phyloP scores from a whole-genome alignment of 202 grass and related monocot genomes.

The Tripidium arundinaceum region DNA sequence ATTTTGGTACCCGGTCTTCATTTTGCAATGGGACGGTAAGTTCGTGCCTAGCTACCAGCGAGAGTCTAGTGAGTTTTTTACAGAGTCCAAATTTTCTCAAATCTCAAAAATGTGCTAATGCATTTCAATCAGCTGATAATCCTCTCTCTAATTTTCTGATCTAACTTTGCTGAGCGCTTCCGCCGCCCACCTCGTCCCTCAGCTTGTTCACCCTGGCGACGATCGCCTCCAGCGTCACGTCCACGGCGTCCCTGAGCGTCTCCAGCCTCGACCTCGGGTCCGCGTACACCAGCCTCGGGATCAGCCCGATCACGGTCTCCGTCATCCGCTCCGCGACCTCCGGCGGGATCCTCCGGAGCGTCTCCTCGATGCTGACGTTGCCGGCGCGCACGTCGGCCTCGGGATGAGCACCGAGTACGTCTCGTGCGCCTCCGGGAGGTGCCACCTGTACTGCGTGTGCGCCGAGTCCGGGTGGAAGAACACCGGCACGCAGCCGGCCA shows the following conservation, averaged over 20 bases:
- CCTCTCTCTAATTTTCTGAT: too few relatives aligned
- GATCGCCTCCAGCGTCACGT: slow-evolving; percentile 47
- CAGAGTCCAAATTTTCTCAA: too few relatives aligned
- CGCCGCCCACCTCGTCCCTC: slow-evolving; percentile 9
- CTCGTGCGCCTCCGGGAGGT: slow-evolving; percentile 45
- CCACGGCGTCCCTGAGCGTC: slow-evolving; percentile 51
- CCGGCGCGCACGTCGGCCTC: slow-evolving; percentile 46
- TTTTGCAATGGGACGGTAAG: too few relatives aligned
- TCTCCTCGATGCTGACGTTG: slow-evolving; percentile 61
- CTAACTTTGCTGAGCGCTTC: too few relatives aligned
- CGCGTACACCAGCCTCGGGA: slow-evolving; percentile 55
- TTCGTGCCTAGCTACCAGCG: too few relatives aligned
- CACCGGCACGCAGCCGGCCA: slow-evolving; percentile 64
- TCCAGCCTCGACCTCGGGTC: slow-evolving; percentile 54
- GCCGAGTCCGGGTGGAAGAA: slow-evolving; percentile 67
- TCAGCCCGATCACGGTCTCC: slow-evolving; percentile 48
- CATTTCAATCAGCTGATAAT: too few relatives aligned
- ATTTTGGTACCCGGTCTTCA: too few relatives aligned
- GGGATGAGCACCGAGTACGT: slow-evolving; percentile 66
- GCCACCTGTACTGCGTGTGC: slow-evolving; percentile 56
- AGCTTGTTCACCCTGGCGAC: slow-evolving; percentile 41
- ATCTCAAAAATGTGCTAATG: too few relatives aligned
- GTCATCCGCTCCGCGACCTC: slow-evolving; percentile 50
- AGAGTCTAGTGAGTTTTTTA: too few relatives aligned
- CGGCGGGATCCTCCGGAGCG: slow-evolving; percentile 33